Evolutionary conservation across 148 eudicot species (phyloP), one percentile per base, ranked within the genome.

Genomic region (Persicaria maculosa): DNA sequence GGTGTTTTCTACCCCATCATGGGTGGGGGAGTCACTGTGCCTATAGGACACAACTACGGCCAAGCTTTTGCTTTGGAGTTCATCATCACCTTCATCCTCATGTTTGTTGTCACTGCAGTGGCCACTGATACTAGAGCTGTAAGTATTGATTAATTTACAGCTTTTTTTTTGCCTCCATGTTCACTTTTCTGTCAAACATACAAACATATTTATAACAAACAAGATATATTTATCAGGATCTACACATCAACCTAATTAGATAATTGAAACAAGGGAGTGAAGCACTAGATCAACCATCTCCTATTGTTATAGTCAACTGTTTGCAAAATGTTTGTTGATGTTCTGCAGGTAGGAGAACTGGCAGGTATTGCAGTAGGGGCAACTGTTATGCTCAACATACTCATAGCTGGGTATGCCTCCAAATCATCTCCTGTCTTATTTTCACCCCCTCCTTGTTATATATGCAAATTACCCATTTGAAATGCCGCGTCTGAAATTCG

Each of bases 321-420:
- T 17, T 45, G 20, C 25, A 15, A 44, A 47, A 52, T 19, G 57
- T 43, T 65, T 68, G 44, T 71, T 72, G 17, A 31, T 75, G 67
- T 58, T 43, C 36, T 78, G 75, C 89, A 94, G 98, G 91, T 91
- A 25, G 98, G 98, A 55, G 97, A 94, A 84, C 80, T 91, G 36
- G 97, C 98, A 6, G 96, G 96, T 74, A 91, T 94, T 16, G 98
- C 98, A 22, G 97, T 94, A 14, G 98, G 98, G 81, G 98, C 98
- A 73, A 94, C 98, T 64, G 97, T 94, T 82, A 91, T 91, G 98
- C 93, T 94, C 72, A 94, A 94, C 82, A 90, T 90, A 73, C 97
- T 94, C 74, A 88, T 94, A 55, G 97, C 97, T 17, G 98, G 98
- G 98, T 93, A 86, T 40, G 73, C 10, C 50, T 70, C 75, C 62